phyloP scores from a whole-genome alignment of 495 filamentous ascomycete species.

The Aspergillus heteromorphus region DNA sequence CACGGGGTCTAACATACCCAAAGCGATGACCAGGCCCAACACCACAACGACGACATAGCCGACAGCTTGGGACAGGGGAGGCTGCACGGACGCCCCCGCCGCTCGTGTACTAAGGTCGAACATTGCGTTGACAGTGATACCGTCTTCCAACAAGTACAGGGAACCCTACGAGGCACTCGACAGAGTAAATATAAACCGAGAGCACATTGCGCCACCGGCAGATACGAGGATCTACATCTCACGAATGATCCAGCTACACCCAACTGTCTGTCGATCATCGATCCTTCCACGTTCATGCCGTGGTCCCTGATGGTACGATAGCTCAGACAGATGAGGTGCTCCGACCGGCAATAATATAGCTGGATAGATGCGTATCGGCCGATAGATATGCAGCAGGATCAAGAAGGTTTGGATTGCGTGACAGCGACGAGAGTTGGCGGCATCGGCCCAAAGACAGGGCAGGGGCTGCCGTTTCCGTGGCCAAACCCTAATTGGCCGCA shows the following conservation, averaged over 20 bases:
- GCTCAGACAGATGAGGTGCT: background rate
- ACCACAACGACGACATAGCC: constrained; percentile 34
- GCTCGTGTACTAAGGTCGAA: background rate
- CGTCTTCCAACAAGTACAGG: too few relatives aligned
- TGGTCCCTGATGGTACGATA: background rate
- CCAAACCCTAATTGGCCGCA: background rate
- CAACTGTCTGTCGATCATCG: background rate
- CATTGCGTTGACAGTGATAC: background rate
- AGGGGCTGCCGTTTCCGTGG: background rate
- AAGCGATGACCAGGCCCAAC: constrained; percentile 27
- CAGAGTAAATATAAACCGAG: too few relatives aligned
- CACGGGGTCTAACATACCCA: constrained; percentile 12
- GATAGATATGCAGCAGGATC: background rate
- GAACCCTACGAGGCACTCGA: too few relatives aligned
- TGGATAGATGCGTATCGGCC: background rate
- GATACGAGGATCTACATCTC: too few relatives aligned
- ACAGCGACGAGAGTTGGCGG: background rate
- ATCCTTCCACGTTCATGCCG: background rate
- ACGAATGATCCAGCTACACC: background rate
- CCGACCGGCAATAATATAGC: background rate
- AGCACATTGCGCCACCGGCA: too few relatives aligned
- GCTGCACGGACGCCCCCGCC: constrained; percentile 1
- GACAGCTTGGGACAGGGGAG: constrained; percentile 33
- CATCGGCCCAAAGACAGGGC: background rate
- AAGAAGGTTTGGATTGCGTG: constrained; percentile 1